Percentiles rank a stretch among this genome's conserved stretches.
Conservation (phyloP, 2,329 filamentous ascomycete species). For the Penicillium occitanis region DNA sequence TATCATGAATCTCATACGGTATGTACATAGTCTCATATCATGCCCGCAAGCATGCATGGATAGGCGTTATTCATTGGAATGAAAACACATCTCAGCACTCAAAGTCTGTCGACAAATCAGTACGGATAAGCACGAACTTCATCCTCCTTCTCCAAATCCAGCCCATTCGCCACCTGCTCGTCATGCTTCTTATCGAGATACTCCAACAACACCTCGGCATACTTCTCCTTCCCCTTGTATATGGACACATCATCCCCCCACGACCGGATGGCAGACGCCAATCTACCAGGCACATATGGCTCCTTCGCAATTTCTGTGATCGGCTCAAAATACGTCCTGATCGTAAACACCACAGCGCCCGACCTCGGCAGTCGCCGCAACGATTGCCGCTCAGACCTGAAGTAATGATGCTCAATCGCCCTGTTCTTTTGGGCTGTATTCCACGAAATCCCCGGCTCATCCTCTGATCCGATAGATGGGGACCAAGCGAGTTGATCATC, state of each 20-base stretch:
- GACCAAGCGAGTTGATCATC: conserved; percentile 77
- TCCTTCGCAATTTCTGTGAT: conserved; percentile 67
- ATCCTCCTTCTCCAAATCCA: conserved; percentile 63
- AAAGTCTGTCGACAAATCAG: conserved; percentile 24
- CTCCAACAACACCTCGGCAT: conserved; percentile 69
- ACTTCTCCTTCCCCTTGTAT: conserved; percentile 78
- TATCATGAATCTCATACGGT: neutral
- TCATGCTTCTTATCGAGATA: conserved; percentile 73
- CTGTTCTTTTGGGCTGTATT: conserved; percentile 72
- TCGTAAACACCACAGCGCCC: conserved; percentile 68
- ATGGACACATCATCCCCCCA: conserved; percentile 74
- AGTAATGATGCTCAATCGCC: conserved; percentile 70
- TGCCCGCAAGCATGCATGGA: conserved; percentile 2
- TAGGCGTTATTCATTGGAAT: conserved; percentile 11
- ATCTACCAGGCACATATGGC: conserved; percentile 71
- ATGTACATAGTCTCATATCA: conserved; percentile 7
- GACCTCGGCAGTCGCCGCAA: conserved; percentile 61
- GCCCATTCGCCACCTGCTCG: conserved; percentile 67
- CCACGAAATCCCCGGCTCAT: conserved; percentile 66
- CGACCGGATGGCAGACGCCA: conserved; percentile 76
- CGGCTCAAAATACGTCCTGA: conserved; percentile 76
- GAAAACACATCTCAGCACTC: neutral
- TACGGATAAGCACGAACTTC: conserved; percentile 64
- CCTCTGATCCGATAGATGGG: conserved; percentile 71
- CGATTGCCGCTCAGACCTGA: conserved; percentile 73